These are phyloP conservation scores for Kernera saxatilis DNA, from an alignment of 345 rosid species.

Conservation along the genomic window DNA sequence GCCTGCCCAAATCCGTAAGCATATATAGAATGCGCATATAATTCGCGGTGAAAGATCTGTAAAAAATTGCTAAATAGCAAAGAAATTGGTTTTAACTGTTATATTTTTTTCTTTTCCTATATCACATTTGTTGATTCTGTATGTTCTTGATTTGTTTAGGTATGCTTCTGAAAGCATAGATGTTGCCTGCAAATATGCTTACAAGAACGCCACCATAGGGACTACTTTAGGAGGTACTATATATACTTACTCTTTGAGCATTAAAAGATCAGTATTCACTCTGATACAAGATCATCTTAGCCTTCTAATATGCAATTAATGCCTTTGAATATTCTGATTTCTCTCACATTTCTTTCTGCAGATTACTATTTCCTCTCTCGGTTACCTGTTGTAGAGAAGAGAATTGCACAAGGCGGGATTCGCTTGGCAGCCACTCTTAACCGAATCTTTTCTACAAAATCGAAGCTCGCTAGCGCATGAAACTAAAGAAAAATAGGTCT, in stretches of 20 bases:
- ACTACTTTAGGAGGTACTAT: slow-evolving; percentile 71
- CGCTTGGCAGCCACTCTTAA: slow-evolving; percentile 74
- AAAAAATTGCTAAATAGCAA: neutral
- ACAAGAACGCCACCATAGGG: slow-evolving; percentile 79
- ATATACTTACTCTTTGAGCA: neutral
- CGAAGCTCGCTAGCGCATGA: slow-evolving; percentile 40
- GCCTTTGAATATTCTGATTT: neutral
- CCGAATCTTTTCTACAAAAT: slow-evolving; percentile 49
- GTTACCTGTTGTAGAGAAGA: slow-evolving; percentile 68
- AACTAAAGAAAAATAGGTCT: neutral
- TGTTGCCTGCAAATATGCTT: slow-evolving; percentile 78
- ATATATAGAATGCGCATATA: too few relatives aligned
- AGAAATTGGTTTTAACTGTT: neutral
- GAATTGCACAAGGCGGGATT: slow-evolving; percentile 79
- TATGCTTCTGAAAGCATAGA: slow-evolving; percentile 76
- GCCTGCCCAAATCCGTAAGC: slow-evolving; percentile 76
- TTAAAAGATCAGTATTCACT: neutral
- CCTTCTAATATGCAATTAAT: neutral
- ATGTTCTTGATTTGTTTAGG: slow-evolving; percentile 32
- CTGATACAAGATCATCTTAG: neutral
- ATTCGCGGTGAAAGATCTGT: too few relatives aligned
- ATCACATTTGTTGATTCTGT: neutral
- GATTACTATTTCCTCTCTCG: slow-evolving; percentile 80
- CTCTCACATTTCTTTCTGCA: slow-evolving; percentile 9
- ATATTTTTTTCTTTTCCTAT: neutral